A percentile compares a stretch with the other conserved stretches of the same genome.
These are phyloP conservation scores for Populus alba DNA, from an alignment of 345 rosid species.

Conservation along the genomic window DNA sequence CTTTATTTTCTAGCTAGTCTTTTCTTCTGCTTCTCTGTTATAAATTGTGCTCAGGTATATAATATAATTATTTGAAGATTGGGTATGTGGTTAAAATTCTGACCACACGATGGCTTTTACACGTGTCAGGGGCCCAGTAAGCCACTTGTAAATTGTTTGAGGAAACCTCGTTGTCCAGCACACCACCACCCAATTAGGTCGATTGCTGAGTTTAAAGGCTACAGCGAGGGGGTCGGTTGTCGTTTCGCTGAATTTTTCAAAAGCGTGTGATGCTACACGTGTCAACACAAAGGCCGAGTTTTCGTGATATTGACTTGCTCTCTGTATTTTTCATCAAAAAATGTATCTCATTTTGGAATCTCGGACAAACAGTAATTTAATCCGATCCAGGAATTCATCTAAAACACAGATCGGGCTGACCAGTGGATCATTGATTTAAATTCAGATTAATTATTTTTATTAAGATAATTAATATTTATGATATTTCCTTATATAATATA, in stretches of 20 bases:
- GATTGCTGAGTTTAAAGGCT: background rate
- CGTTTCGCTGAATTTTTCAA: conserved; percentile 8
- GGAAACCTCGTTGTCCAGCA: conserved; percentile 9
- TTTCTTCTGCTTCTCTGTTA: background rate
- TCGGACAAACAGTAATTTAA: background rate
- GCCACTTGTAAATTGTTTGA: conserved; percentile 22
- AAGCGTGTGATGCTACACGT: conserved; percentile 25
- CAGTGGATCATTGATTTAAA: too few species aligned
- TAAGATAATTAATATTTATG: too few species aligned
- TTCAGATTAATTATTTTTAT: too few species aligned
- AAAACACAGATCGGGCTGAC: too few species aligned
- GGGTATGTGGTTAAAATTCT: conserved; percentile 6
- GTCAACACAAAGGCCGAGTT: conserved; percentile 4
- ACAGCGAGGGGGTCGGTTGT: conserved; percentile 23
- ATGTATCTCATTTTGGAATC: background rate
- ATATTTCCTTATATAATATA: too few species aligned
- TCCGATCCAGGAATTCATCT: too few species aligned
- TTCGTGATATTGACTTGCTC: background rate
- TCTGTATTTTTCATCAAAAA: background rate
- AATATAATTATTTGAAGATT: background rate
- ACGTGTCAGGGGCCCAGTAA: conserved; percentile 26
- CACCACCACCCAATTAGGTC: conserved; percentile 19
- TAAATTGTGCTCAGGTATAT: background rate
- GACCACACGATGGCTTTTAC: conserved; percentile 3
- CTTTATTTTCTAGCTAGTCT: background rate